Conservation (phyloP, 768 basidiomycete species). For the Termitomyces sp. region DNA sequence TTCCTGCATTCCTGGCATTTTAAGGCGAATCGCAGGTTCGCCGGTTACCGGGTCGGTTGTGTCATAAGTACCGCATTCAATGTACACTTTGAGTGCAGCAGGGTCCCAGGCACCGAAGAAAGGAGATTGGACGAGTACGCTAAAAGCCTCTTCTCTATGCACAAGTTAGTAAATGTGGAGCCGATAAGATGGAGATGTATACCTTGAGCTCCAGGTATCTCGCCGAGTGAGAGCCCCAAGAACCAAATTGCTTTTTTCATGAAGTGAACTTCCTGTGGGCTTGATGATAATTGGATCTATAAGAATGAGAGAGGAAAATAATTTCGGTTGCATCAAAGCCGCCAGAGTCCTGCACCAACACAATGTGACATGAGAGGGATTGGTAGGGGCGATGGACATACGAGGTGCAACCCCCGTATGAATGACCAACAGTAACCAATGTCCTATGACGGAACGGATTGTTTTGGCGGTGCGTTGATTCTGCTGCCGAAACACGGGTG, state of each 20-base stretch:
- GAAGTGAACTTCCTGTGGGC: constrained; percentile 9
- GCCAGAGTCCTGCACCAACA: constrained; percentile 34
- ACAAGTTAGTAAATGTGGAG: neutral
- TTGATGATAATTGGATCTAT: constrained; percentile 71
- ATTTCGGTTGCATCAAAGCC: constrained; percentile 51
- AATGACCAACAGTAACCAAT: constrained; percentile 74
- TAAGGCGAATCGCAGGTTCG: constrained; percentile 46
- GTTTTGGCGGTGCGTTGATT: constrained; percentile 35
- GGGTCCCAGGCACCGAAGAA: constrained; percentile 76
- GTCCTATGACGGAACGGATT: constrained; percentile 47
- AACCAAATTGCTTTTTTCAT: constrained; percentile 19
- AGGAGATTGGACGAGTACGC: constrained; percentile 39
- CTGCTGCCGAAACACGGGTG: constrained; percentile 33
- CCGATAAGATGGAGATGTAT: neutral
- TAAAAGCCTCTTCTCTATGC: constrained; percentile 54
- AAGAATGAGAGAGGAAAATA: constrained; percentile 70
- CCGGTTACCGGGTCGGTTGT: constrained; percentile 19
- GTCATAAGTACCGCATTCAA: constrained; percentile 49
- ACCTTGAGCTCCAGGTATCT: constrained; percentile 60
- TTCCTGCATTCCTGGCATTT: constrained; percentile 64
- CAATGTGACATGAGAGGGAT: neutral
- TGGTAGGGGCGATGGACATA: constrained; percentile 28
- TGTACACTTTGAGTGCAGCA: constrained; percentile 52
- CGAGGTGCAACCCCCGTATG: constrained; percentile 76
- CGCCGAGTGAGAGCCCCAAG: constrained; percentile 52